Conservation (phyloP, 176 grass and related monocot genomes). For the Ensete glaucum region DNA sequence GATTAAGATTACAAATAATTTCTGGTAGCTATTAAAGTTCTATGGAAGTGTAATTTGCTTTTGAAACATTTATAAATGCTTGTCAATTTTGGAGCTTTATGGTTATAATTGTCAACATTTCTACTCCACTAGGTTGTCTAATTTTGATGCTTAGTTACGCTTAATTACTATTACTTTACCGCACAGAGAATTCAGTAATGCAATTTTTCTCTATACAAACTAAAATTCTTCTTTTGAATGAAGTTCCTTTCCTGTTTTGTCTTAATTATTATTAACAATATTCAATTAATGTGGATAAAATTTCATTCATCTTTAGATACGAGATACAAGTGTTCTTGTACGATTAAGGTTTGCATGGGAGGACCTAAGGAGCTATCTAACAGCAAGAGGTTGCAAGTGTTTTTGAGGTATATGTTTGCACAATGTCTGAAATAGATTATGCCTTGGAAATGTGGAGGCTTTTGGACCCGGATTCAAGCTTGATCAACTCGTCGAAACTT, state of each 20-base stretch:
- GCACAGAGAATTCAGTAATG: neutral
- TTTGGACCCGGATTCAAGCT: slow-evolving; percentile 78
- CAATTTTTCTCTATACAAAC: too few relatives aligned
- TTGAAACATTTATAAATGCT: neutral
- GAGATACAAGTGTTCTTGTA: slow-evolving; percentile 97
- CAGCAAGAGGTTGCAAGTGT: slow-evolving; percentile 79
- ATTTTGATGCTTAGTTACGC: neutral
- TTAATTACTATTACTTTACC: neutral
- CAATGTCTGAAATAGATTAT: slow-evolving; percentile 97
- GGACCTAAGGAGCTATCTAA: slow-evolving; percentile 89
- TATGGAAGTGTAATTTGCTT: neutral
- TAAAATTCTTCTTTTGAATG: too few relatives aligned
- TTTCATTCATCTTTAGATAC: slow-evolving; percentile 46
- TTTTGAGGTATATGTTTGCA: slow-evolving; percentile 99
- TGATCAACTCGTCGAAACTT: slow-evolving; percentile 76
- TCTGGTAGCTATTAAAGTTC: neutral
- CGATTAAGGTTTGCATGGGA: slow-evolving; percentile 87
- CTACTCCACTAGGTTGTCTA: too few relatives aligned
- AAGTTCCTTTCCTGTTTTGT: neutral
- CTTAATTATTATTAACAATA: neutral
- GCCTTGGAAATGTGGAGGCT: slow-evolving; percentile 98
- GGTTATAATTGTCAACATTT: too few relatives aligned
- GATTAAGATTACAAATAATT: neutral
- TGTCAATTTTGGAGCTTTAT: too few relatives aligned
- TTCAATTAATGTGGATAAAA: neutral